Conservation (phyloP, 192 early-diverging fungal species). For the Entomortierella beljakovae region DNA sequence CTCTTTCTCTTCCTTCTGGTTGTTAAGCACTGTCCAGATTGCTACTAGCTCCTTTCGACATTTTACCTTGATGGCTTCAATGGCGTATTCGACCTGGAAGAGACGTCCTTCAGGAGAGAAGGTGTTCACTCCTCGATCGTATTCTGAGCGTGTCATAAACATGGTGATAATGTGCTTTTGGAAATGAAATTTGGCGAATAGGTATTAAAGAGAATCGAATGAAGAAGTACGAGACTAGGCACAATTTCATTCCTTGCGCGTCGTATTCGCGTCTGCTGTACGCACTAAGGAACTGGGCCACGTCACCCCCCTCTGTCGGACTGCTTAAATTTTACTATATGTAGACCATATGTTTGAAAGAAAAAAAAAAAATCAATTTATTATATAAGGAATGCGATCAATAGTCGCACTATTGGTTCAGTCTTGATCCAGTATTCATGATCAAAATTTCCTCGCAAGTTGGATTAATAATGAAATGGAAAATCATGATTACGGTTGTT, state of each 20-base stretch:
- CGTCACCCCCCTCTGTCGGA: slow-evolving; percentile 10
- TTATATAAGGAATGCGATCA: too few relatives aligned
- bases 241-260: slow-evolving; percentile 1
- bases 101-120: slow-evolving; percentile 99
- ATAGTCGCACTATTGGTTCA: too few relatives aligned
- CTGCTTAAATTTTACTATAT: too few relatives aligned
- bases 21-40: not conserved
- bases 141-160: slow-evolving; percentile 91
- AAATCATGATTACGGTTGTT: slow-evolving; percentile 11
- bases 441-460: too few relatives aligned
- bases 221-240: not conserved
- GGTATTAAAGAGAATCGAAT: not conserved
- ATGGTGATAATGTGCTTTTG: slow-evolving; percentile 41
- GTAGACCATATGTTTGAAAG: too few relatives aligned
- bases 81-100: slow-evolving; percentile 99
- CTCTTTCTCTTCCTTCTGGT: not conserved
- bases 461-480: too few relatives aligned
- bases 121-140: slow-evolving; percentile 99
- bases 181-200: not conserved
- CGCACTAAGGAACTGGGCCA: not conserved
- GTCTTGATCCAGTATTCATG: too few relatives aligned
- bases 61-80: slow-evolving; percentile 98
- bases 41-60: not conserved
- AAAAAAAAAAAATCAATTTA: too few relatives aligned
- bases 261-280: slow-evolving; percentile 5